Evolutionary conservation across 805 yeast genomes (phyloP).

Genomic region (Wickerhamiella australiensis): DNA sequence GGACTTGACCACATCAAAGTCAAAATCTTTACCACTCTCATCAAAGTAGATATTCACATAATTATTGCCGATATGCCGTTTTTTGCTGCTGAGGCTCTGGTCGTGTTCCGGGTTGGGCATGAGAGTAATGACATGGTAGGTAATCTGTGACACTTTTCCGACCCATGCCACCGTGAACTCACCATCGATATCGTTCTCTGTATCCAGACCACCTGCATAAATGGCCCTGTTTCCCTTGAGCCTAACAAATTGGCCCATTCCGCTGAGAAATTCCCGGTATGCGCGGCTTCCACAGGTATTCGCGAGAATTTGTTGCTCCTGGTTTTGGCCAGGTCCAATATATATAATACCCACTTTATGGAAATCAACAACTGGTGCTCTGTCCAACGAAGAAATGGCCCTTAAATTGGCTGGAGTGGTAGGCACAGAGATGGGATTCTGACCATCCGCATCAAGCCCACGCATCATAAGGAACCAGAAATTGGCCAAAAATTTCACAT

Average conservation of each 20-base stretch:
- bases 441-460: conserved; percentile 7
- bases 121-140: conserved; percentile 70
- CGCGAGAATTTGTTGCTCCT: conserved; percentile 51
- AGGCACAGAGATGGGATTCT: conserved; percentile 32
- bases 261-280: conserved; percentile 47
- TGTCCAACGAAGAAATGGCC: conserved; percentile 52
- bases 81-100: conserved; percentile 41
- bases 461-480: conserved; percentile 12
- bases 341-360: conserved; percentile 71
- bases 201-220: conserved; percentile 74
- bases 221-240: conserved; percentile 42
- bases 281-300: conserved; percentile 51
- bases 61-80: conserved; percentile 78
- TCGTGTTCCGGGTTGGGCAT: conserved; percentile 51
- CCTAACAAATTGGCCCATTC: conserved; percentile 49
- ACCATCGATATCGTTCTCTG: conserved; percentile 59
- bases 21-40: conserved; percentile 56
- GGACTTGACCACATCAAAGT: conserved; percentile 56
- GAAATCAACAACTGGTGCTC: conserved; percentile 65
- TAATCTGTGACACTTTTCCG: conserved; percentile 55
- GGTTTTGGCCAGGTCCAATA: conserved; percentile 52
- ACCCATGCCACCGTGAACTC: conserved; percentile 62
- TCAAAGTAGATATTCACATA: conserved; percentile 72
- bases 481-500: conserved; percentile 11
- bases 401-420: conserved; percentile 38